A percentile compares a stretch with the other conserved stretches of the same genome.
Evolutionary conservation across 306 rosid genomes (phyloP).

Genomic region (Trifolium dubium): DNA sequence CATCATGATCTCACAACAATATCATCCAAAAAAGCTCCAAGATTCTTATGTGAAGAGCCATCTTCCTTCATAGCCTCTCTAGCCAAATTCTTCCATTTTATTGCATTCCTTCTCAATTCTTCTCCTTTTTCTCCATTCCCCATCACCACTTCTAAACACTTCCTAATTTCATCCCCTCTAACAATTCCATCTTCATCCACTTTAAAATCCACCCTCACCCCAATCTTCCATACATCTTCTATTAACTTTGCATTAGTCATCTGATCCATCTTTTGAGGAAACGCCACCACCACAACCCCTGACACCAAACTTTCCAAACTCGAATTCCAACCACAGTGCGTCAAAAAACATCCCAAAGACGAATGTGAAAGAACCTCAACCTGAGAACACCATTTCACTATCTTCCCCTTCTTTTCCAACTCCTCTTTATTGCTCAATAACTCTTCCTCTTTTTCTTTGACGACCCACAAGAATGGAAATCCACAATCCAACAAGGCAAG

Average conservation of each 20-base stretch:
- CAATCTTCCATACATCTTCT: conserved; percentile 54
- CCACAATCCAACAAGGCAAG: conserved; percentile 55
- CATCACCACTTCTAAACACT: conserved; percentile 56
- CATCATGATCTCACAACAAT: neutral
- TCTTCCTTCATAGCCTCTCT: conserved; percentile 44
- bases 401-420: conserved; percentile 45
- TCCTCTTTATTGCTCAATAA: conserved; percentile 33
- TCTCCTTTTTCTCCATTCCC: conserved; percentile 45
- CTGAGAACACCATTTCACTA: conserved; percentile 68
- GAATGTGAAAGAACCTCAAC: conserved; percentile 54
- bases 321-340: conserved; percentile 69
- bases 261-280: conserved; percentile 62
- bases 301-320: conserved; percentile 50
- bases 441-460: conserved; percentile 33
- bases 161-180: conserved; percentile 38
- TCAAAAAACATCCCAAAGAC: conserved; percentile 55
- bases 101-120: conserved; percentile 44
- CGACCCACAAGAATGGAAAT: conserved; percentile 63
- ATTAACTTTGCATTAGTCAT: conserved; percentile 57
- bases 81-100: conserved; percentile 48
- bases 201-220: conserved; percentile 46
- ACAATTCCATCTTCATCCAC: conserved; percentile 42
- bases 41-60: conserved; percentile 42
- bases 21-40: conserved; percentile 29
- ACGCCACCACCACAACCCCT: conserved; percentile 54